Percentiles rank a stretch among this genome's conserved stretches.
These are phyloP conservation scores for Tricholoma hemisulphureum DNA, from an alignment of 768 basidiomycete genomes.

Conservation along the genomic window DNA sequence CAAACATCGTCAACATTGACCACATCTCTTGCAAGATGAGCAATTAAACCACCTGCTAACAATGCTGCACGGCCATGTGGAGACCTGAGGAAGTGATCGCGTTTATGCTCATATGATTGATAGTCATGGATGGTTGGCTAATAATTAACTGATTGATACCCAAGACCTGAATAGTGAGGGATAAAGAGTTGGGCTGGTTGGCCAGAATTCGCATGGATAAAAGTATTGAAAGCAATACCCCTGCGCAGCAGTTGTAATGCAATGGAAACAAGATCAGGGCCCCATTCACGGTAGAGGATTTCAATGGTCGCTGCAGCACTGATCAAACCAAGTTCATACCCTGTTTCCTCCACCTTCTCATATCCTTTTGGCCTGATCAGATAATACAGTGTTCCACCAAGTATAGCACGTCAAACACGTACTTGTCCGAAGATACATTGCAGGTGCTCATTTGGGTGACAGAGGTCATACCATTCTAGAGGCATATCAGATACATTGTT, in stretches of 20 bases:
- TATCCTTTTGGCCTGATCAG: not conserved
- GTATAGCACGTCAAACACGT: not conserved
- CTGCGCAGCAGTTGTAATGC: not conserved
- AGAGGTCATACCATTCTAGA: not conserved
- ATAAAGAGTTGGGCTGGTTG: not conserved
- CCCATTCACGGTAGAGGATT: not conserved
- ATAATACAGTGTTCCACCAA: not conserved
- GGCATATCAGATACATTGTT: not conserved
- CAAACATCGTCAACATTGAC: too few relatives aligned
- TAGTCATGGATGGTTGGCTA: constrained; percentile 3
- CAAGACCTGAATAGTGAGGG: constrained; percentile 10
- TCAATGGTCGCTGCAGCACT: not conserved
- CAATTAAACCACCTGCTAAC: too few relatives aligned
- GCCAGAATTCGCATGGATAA: not conserved
- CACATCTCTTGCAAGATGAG: too few relatives aligned
- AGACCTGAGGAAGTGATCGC: too few relatives aligned
- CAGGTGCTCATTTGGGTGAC: not conserved
- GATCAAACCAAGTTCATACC: not conserved
- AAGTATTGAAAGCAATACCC: not conserved
- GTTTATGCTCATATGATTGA: not conserved
- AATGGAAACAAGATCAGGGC: not conserved
- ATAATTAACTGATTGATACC: constrained; percentile 12
- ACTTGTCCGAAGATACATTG: not conserved
- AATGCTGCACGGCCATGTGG: too few relatives aligned
- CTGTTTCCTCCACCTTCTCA: not conserved